Conservation (phyloP, 108 stramenopile species). For the Cylindrotheca fusiformis region DNA sequence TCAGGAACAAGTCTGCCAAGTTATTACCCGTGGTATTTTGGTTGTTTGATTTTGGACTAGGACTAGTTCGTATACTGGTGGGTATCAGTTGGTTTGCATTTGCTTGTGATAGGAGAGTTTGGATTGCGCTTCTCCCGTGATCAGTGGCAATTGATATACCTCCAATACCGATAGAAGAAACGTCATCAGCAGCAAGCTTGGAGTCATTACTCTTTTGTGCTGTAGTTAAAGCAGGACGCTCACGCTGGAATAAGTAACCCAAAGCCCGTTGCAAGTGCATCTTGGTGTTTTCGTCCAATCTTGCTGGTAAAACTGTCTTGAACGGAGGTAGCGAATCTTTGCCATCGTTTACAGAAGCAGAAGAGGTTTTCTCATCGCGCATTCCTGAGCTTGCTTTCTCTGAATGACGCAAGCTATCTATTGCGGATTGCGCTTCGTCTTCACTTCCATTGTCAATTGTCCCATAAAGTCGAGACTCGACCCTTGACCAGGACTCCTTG, state of each 20-base stretch:
- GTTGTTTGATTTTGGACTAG: background rate
- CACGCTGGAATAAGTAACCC: constrained; percentile 2
- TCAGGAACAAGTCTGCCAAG: constrained; percentile 12
- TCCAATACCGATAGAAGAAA: constrained; percentile 25
- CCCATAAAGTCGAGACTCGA: background rate
- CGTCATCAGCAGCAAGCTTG: constrained; percentile 15
- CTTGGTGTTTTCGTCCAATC: background rate
- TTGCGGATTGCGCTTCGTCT: background rate
- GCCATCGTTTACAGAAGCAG: background rate
- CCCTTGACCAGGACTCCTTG: background rate
- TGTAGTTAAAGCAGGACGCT: background rate
- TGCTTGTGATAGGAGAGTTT: constrained; percentile 1
- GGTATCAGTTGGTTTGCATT: background rate
- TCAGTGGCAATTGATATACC: constrained; percentile 23
- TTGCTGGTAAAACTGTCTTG: background rate
- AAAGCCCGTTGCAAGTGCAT: constrained; percentile 10
- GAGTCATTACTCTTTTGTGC: background rate
- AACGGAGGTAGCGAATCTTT: background rate
- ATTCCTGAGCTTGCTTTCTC: background rate
- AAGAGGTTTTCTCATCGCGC: background rate
- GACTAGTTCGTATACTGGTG: background rate
- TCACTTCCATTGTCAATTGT: background rate
- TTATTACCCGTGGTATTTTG: background rate
- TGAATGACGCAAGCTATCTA: background rate
- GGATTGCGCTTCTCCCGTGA: constrained; percentile 9